phyloP scores from a whole-genome alignment of 2,329 filamentous ascomycete species.

The Bipolaris bicolor region DNA sequence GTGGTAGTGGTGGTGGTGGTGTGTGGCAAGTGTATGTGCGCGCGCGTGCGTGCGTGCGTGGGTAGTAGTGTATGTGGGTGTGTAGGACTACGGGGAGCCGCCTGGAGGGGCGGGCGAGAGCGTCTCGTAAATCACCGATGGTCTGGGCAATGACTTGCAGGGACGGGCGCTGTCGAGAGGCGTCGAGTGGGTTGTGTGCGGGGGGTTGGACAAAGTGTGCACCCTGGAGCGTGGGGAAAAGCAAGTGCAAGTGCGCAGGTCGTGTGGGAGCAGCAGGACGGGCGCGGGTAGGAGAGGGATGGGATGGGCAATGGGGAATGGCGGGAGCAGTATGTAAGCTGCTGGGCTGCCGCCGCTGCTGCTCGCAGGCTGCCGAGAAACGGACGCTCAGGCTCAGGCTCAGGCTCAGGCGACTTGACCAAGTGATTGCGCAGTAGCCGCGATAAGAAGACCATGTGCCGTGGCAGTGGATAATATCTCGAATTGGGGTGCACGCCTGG shows the following conservation, averaged over 20 bases:
- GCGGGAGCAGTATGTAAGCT: conserved; percentile 17
- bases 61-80: not conserved
- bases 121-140: conserved; percentile 4
- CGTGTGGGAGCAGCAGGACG: conserved; percentile 17
- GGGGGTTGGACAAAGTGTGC: conserved; percentile 15
- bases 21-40: not conserved
- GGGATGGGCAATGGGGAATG: conserved; percentile 19
- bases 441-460: conserved; percentile 27
- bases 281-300: conserved; percentile 20
- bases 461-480: conserved; percentile 23
- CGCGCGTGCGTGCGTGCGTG: not conserved
- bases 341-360: conserved; percentile 1
- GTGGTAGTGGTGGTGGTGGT: not conserved
- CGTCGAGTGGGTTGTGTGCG: conserved; percentile 7
- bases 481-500: conserved; percentile 5
- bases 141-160: conserved; percentile 27
- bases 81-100: not conserved
- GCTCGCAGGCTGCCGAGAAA: conserved; percentile 1
- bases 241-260: not conserved
- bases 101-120: conserved; percentile 9
- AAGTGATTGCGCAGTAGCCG: conserved; percentile 38
- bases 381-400: not conserved
- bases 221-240: conserved; percentile 29
- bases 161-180: not conserved
- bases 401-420: conserved; percentile 15